Base-by-base conservation (phyloP, 352 stramenopile genomes). In the Globisporangium alternatum region DNA sequence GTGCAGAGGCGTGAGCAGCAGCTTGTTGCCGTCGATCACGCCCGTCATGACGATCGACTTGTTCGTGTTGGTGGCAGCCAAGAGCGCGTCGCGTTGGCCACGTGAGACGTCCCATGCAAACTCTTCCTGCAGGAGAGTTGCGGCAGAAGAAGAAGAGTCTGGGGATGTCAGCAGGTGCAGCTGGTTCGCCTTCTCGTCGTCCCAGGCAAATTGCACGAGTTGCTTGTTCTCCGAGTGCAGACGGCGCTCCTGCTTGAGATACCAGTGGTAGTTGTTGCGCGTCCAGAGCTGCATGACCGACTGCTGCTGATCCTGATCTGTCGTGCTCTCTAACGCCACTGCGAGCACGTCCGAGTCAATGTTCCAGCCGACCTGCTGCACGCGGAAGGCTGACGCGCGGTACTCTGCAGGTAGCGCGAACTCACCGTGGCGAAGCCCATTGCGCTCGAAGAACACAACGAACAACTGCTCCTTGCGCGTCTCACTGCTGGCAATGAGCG, bases 261-360 rank as follows among this genome's bases (percentile, higher is more conserved):
- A 93, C 87, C 87, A 96, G 56, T 91, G 85, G 60, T 94, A 94
- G 53, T 96, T 96, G 62, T 71, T 81, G 19, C 87, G 75, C 22
- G 78, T 82, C 83, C 83, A 96, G 12, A 94, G 58, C 57, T 94
- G 81, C 44, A 96, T 48, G 30, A 77, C 54, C 12, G 68, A 70
- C 60, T 47, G 35, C 5, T n/a, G 31, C 0, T 51, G 39, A 0
- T 28, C 35, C 2, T 59, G 37, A 1, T 56, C 33, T 41, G 9
- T n/a, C 30, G 62, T 35, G 31, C 37, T 21, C 60, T 64, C 60
- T 19, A 90, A 51, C 37, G 65, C 75, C 51, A 96, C 81, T 0
- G 82, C 87, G 6, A 96, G 64, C 9, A 89, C 65, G 54, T 96
- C 87, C 2, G 82, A 91, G 30, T 78, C 64, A 25, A 75, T 66